Base-by-base conservation (phyloP, 2,329 filamentous ascomycete species). In the Plectosphaerella sp. region DNA sequence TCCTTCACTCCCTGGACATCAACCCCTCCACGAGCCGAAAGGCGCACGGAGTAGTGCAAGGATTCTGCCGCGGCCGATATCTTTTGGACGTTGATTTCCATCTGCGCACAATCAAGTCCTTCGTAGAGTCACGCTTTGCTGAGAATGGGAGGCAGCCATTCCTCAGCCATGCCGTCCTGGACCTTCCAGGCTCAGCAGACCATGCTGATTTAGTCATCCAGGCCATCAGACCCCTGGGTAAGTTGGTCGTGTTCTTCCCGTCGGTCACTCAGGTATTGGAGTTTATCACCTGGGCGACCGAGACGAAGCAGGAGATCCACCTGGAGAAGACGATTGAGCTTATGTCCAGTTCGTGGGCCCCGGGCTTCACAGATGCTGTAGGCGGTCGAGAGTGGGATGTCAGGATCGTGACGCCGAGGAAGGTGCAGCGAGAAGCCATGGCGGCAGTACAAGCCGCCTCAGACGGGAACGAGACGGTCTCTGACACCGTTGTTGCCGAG, bases 191-290 rank as follows among this genome's bases (percentile, higher is more conserved):
- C 28, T 78, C 85, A 2, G 74, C 89, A 49, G 67, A 70, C 11
- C 48, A 71, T 28, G 68, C 70, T 2, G 67, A 69, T 2, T 70
- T 71, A 24, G 72, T 86, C 20, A 70, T 78, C 5, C 63, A 74
- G n/a, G 81, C 84, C 14, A 68, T 94, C 50, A 80, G 79, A 39
- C 75, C 79, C 2, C 80, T 88, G 61, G 88, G 84, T 0, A 72
- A 80, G 9, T 71, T 93, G 33, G 74, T 87, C 14, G 76, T 91
- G 1, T 94, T 91, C 70, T 84, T 83, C 57, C 89, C 89, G 1
- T 89, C 84, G 59, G 83, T 94, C 53, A 91, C 88, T 10, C 89
- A 93, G 66, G 87, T 93, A 51, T 83, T 78, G 41, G 78, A 84
- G 5, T 88, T 86, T 53, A 72, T 86, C 25, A 69, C 78, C 15